phyloP scores from a whole-genome alignment of 2,329 filamentous ascomycete species.

The Curvularia lunata region DNA sequence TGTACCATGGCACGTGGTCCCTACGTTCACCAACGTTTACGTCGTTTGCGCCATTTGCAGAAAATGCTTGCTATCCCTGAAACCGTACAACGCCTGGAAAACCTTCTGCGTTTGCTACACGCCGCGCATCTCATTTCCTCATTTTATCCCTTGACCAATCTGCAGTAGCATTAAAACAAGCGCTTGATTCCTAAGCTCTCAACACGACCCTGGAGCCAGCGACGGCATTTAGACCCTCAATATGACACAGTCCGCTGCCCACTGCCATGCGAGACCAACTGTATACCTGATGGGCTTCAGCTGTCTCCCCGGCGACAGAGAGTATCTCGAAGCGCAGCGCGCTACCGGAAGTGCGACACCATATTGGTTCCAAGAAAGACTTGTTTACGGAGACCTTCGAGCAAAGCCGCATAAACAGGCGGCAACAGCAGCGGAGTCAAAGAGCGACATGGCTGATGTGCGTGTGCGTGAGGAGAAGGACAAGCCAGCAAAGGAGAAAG shows the following conservation, averaged over 20 bases:
- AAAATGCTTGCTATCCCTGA: neutral
- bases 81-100: neutral
- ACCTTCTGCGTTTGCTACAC: neutral
- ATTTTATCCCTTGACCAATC: neutral
- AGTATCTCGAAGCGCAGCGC: neutral
- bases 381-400: neutral
- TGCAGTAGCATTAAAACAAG: neutral
- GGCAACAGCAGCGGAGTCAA: neutral
- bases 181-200: neutral
- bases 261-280: neutral
- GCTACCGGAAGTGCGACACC: neutral
- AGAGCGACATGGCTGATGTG: neutral
- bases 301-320: neutral
- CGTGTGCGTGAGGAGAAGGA: neutral
- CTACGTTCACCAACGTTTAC: too few relatives aligned
- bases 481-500: neutral
- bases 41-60: neutral
- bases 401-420: neutral
- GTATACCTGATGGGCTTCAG: slow-evolving; percentile 8
- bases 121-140: neutral
- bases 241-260: neutral
- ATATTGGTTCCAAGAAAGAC: slow-evolving; percentile 10
- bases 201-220: neutral
- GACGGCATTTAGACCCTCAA: too few relatives aligned
- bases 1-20: neutral